Percentiles rank a stretch among this genome's conserved stretches.
phyloP scores from a whole-genome alignment of 108 stramenopile genomes.

The Hondaea fermentalgiana region DNA sequence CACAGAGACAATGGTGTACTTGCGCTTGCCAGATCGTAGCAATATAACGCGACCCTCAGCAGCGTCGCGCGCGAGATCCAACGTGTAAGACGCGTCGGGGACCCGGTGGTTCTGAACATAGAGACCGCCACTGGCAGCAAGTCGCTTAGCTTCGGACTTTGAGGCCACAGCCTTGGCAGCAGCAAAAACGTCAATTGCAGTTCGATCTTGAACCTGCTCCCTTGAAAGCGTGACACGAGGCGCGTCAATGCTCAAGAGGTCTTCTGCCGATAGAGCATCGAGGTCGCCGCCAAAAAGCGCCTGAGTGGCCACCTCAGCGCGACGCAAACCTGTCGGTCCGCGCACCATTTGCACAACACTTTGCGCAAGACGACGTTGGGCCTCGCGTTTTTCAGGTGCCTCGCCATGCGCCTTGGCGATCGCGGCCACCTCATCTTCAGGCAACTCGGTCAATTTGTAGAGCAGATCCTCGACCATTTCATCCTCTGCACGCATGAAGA shows the following conservation, averaged over 20 bases:
- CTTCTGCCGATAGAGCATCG: slow-evolving; percentile 28
- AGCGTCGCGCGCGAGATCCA: slow-evolving; percentile 22
- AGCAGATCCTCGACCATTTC: slow-evolving; percentile 82
- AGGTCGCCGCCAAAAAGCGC: slow-evolving; percentile 61
- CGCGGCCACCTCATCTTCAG: slow-evolving; percentile 63
- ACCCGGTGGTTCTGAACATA: slow-evolving; percentile 30
- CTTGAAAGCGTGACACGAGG: slow-evolving; percentile 38
- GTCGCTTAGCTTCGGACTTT: slow-evolving; percentile 83
- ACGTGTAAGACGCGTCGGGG: slow-evolving; percentile 23
- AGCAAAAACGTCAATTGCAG: slow-evolving; percentile 73
- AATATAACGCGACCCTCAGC: slow-evolving; percentile 27
- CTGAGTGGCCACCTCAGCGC: slow-evolving; percentile 74
- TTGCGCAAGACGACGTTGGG: slow-evolving; percentile 86
- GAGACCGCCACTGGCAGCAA: slow-evolving; percentile 78
- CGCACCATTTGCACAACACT: slow-evolving; percentile 85
- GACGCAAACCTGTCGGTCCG: slow-evolving; percentile 65
- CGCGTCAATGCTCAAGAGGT: slow-evolving; percentile 51
- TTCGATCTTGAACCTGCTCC: slow-evolving; percentile 32
- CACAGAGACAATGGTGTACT: slow-evolving; percentile 34
- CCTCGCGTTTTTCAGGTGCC: slow-evolving; percentile 77
- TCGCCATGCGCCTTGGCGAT: slow-evolving; percentile 34
- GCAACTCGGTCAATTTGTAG: slow-evolving; percentile 83
- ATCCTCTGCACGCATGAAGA: slow-evolving; percentile 91
- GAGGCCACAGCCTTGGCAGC: slow-evolving; percentile 62
- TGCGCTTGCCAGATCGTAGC: slow-evolving; percentile 51